phyloP scores from a whole-genome alignment of 1,284 basidiomycete genomes.

The Amylostereum chailletii region DNA sequence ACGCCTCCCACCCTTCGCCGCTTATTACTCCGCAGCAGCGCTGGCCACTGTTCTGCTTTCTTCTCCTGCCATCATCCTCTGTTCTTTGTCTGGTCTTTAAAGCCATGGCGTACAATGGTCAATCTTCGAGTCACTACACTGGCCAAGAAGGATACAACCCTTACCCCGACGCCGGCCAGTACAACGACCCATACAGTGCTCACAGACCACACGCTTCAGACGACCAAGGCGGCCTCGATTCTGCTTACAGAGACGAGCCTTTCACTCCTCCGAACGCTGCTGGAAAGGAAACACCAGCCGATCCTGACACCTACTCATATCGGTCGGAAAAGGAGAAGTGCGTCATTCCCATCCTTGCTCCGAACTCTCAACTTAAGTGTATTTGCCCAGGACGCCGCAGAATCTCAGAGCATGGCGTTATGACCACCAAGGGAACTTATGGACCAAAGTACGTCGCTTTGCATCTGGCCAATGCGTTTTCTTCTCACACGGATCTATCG shows the following conservation, averaged over 20 bases:
- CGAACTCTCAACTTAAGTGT: constrained; percentile 21
- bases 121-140: constrained; percentile 25
- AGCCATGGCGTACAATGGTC: constrained; percentile 3
- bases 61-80: neutral
- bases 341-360: constrained; percentile 9
- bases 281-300: neutral
- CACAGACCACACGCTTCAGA: constrained; percentile 38
- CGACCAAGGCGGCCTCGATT: constrained; percentile 25
- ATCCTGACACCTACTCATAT: neutral
- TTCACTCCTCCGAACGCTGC: constrained; percentile 5
- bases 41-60: constrained; percentile 1
- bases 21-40: neutral
- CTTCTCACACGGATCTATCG: constrained; percentile 2
- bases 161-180: constrained; percentile 27
- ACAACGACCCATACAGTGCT: constrained; percentile 42
- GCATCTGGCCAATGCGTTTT: constrained; percentile 21
- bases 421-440: constrained; percentile 38
- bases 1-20: neutral
- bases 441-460: constrained; percentile 35
- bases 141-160: constrained; percentile 25
- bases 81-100: neutral
- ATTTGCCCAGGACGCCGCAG: constrained; percentile 3
- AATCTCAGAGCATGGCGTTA: constrained; percentile 11
- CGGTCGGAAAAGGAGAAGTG: constrained; percentile 14
- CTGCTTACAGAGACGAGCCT: constrained; percentile 36